A percentile compares a stretch with the other conserved stretches of the same genome.
Evolutionary conservation across 345 rosid species (phyloP).

Genomic region (Mangifera indica): DNA sequence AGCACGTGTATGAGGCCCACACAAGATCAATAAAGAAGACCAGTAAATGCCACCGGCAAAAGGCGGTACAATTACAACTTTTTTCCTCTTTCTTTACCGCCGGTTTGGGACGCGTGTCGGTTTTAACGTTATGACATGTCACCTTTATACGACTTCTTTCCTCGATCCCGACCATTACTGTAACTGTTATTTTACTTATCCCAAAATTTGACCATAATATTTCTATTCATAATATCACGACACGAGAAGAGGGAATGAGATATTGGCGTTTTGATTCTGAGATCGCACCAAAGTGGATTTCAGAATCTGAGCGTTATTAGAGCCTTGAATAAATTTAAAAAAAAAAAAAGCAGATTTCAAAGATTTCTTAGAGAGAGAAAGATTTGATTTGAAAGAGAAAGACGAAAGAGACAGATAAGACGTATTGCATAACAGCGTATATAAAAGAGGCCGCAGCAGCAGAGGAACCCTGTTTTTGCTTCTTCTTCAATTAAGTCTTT

Average conservation of each 20-base stretch:
- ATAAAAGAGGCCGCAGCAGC: slow-evolving; percentile 22
- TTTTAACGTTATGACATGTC: slow-evolving; percentile 34
- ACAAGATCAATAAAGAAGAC: not conserved
- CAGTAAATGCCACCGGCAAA: not conserved
- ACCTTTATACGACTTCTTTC: slow-evolving; percentile 30
- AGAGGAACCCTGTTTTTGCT: slow-evolving; percentile 5
- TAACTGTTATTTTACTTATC: not conserved
- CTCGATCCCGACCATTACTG: slow-evolving; percentile 18
- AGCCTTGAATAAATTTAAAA: slow-evolving; percentile 8
- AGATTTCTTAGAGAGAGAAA: slow-evolving; percentile 50
- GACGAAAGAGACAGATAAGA: slow-evolving; percentile 21
- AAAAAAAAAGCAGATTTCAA: slow-evolving; percentile 29
- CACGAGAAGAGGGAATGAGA: slow-evolving; percentile 17
- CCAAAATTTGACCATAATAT: slow-evolving; percentile 15
- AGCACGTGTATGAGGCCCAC: slow-evolving; percentile 15
- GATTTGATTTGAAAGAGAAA: slow-evolving; percentile 55
- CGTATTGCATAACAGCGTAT: slow-evolving; percentile 28
- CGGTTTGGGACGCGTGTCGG: slow-evolving; percentile 24
- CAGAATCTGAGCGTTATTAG: slow-evolving; percentile 39
- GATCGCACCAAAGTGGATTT: slow-evolving; percentile 58
- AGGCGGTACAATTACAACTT: not conserved
- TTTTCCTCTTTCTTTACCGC: slow-evolving; percentile 5
- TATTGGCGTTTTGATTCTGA: slow-evolving; percentile 21
- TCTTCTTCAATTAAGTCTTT: not conserved
- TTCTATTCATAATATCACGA: slow-evolving; percentile 13